Evolutionary conservation across 192 early-diverging fungal species (phyloP), one percentile per base, ranked within the genome.

Genomic region (Gonapodya sp.): DNA sequence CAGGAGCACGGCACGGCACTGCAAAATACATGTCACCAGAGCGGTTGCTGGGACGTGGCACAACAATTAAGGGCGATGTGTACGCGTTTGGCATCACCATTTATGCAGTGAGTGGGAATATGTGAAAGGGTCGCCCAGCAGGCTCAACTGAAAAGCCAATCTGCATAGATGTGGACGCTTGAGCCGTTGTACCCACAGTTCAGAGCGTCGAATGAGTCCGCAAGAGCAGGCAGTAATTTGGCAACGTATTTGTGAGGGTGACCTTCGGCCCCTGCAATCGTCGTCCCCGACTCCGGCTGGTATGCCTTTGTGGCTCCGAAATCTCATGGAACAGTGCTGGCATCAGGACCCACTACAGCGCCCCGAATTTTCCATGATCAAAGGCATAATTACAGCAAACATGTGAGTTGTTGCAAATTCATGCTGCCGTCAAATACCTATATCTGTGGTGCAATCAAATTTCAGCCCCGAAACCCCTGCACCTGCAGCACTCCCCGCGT

Each of bases 41-140:
- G 46, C 46, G 46, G 46, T 24, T 64, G 8, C 24, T 64, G 46
- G 46, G 46, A 64, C 8, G 24, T 8, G 46, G 46, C 24, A 64
- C 46, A 64, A 64, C 46, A 64, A 64, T 64, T 8, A 64, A 64
- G 24, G 46, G 24, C 24, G 46, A 64, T 24, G 8, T 64, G 8
- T 64, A 64, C 46, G 46, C 46, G n/a, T 64, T 64, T 64, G 46
- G 46, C 46, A 64, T 64, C 24, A 64, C 46, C 46, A 64, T 64
- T 24, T 64, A 16, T 24, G 8, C 46, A 16, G 46, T 64, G 46
- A 64, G 46, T 64, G 46, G 8, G n/a, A n/a, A n/a, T 64, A 64
- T 64, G 8, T 8, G 46, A 24, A 64, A 64, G 8, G 8, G 24
- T 64, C 8, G 8, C 46, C 46, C 46, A 64, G 24, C 8, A 64